A percentile compares a stretch with the other conserved stretches of the same genome.
Conservation (phyloP, 371 early-diverging fungal species). For the Capniomyces stellatus region DNA sequence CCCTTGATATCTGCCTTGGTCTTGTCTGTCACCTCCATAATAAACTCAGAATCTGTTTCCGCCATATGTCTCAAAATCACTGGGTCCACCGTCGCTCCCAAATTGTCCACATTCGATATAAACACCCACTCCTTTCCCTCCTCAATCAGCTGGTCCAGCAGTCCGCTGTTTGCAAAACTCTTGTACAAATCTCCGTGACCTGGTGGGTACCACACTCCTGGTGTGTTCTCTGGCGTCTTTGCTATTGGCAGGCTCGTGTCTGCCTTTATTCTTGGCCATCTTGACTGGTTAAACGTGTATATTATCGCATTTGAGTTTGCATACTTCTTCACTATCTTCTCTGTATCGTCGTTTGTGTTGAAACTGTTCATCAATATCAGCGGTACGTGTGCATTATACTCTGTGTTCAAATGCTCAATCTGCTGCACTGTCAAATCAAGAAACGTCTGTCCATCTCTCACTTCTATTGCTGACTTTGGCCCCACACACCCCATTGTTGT, state of each 20-base stretch:
- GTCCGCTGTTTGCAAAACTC: slow-evolving; percentile 83
- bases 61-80: slow-evolving; percentile 86
- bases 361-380: slow-evolving; percentile 99
- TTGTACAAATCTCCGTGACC: slow-evolving; percentile 99
- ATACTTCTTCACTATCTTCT: slow-evolving; percentile 94
- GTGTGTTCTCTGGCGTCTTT: slow-evolving; percentile 30
- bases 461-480: slow-evolving; percentile 98
- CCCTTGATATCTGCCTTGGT: slow-evolving; percentile 99
- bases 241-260: slow-evolving; percentile 84
- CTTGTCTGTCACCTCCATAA: slow-evolving; percentile 99
- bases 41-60: slow-evolving; percentile 77
- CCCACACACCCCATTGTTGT: slow-evolving; percentile 99
- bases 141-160: slow-evolving; percentile 83
- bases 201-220: slow-evolving; percentile 85
- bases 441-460: slow-evolving; percentile 96
- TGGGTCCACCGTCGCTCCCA: slow-evolving; percentile 96
- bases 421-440: slow-evolving; percentile 97
- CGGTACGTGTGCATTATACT: slow-evolving; percentile 81
- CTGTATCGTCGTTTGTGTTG: slow-evolving; percentile 96
- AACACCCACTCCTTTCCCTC: slow-evolving; percentile 99
- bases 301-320: slow-evolving; percentile 74
- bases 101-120: slow-evolving; percentile 98
- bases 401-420: slow-evolving; percentile 91
- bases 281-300: slow-evolving; percentile 94
- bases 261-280: slow-evolving; percentile 89